Evolutionary conservation across 805 yeast species (phyloP).

Genomic region (Cyberlindnera xishuangbannaensis): DNA sequence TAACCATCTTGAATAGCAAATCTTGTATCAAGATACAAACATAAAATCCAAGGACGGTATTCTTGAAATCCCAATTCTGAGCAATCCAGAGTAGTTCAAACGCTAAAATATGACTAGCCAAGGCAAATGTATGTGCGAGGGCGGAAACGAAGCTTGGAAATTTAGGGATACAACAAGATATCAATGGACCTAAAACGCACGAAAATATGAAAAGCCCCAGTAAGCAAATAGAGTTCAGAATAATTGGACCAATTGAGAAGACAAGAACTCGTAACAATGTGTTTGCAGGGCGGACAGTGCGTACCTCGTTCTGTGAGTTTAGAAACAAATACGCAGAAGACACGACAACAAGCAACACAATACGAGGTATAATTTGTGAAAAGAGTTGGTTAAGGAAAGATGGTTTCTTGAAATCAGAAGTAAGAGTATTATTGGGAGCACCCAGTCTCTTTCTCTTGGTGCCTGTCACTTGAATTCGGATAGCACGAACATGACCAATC

Average conservation of each 20-base stretch:
- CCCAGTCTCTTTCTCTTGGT: slow-evolving; percentile 40
- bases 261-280: slow-evolving; percentile 39
- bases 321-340: slow-evolving; percentile 45
- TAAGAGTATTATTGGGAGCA: slow-evolving; percentile 33
- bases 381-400: slow-evolving; percentile 38
- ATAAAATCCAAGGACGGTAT: slow-evolving; percentile 50
- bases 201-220: slow-evolving; percentile 37
- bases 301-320: slow-evolving; percentile 45
- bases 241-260: slow-evolving; percentile 43
- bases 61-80: slow-evolving; percentile 51
- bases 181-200: slow-evolving; percentile 40
- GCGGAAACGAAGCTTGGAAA: slow-evolving; percentile 48
- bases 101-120: slow-evolving; percentile 40
- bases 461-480: slow-evolving; percentile 52
- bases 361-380: slow-evolving; percentile 36
- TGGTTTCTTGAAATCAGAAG: slow-evolving; percentile 43
- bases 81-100: slow-evolving; percentile 51
- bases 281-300: slow-evolving; percentile 31
- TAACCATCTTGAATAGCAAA: slow-evolving; percentile 41
- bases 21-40: slow-evolving; percentile 43
- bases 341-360: slow-evolving; percentile 31
- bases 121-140: slow-evolving; percentile 40
- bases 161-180: slow-evolving; percentile 31
- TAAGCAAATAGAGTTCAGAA: slow-evolving; percentile 36
- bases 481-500: slow-evolving; percentile 44